A percentile compares a stretch with the other conserved stretches of the same genome.
Conservation (phyloP, 352 stramenopile genomes). For the Pythium periplocum region DNA sequence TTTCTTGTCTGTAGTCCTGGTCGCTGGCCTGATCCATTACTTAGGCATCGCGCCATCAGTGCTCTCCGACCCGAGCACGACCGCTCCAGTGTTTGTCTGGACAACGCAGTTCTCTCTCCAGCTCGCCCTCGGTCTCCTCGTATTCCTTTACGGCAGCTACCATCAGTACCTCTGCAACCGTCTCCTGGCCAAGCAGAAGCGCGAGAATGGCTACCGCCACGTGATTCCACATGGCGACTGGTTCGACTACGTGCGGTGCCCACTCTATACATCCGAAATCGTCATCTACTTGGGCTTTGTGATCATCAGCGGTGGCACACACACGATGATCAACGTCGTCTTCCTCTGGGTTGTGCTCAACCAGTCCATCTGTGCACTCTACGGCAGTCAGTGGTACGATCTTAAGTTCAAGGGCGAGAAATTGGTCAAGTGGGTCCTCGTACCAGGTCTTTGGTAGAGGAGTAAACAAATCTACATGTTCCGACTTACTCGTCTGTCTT, state of each 20-base stretch:
- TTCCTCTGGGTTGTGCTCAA: constrained; percentile 60
- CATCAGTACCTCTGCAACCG: constrained; percentile 62
- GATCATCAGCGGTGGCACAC: constrained; percentile 30
- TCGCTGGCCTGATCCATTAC: constrained; percentile 62
- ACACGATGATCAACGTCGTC: constrained; percentile 38
- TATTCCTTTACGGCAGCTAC: constrained; percentile 48
- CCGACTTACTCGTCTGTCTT: constrained; percentile 12
- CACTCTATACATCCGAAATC: constrained; percentile 59
- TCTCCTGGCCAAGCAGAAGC: constrained; percentile 51
- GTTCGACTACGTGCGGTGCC: constrained; percentile 58
- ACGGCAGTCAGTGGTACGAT: constrained; percentile 50
- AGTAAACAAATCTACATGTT: constrained; percentile 6
- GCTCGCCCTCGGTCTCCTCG: constrained; percentile 1
- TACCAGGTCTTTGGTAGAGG: constrained; percentile 25
- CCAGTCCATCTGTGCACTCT: constrained; percentile 46
- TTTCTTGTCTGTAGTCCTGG: constrained; percentile 26
- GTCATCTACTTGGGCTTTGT: constrained; percentile 56
- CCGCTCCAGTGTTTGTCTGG: too few species aligned
- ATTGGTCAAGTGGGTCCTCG: constrained; percentile 14
- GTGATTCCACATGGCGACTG: constrained; percentile 56
- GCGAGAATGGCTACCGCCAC: constrained; percentile 35
- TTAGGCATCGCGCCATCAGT: constrained; percentile 38
- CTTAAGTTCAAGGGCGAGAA: constrained; percentile 46
- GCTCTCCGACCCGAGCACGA: constrained; percentile 30
- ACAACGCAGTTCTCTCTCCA: not conserved